These are phyloP conservation scores for Mucor sp. DNA, from an alignment of 371 early-diverging fungal genomes.

Conservation along the genomic window DNA sequence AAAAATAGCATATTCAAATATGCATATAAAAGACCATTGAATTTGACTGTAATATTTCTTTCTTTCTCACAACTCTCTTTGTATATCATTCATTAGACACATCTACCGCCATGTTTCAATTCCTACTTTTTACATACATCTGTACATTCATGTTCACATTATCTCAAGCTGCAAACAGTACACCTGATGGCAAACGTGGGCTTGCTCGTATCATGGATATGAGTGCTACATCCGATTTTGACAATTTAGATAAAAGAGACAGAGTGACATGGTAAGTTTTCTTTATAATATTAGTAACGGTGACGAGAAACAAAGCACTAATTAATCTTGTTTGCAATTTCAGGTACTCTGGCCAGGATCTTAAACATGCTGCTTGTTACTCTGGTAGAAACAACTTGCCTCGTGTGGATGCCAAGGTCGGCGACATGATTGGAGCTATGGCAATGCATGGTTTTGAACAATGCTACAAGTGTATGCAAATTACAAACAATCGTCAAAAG, in stretches of 20 bases:
- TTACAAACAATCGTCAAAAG: constrained; percentile 25
- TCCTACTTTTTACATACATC: background rate
- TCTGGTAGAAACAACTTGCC: constrained; percentile 27
- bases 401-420: constrained; percentile 20
- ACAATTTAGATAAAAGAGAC: constrained; percentile 16
- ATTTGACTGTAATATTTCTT: background rate
- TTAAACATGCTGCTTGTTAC: constrained; percentile 39
- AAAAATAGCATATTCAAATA: background rate
- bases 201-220: constrained; percentile 24
- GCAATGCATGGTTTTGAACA: constrained; percentile 35
- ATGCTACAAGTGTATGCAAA: constrained; percentile 40
- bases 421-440: constrained; percentile 41
- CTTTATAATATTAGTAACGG: background rate
- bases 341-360: constrained; percentile 31
- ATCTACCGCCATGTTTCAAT: background rate
- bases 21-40: background rate
- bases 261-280: constrained; percentile 25
- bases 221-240: background rate
- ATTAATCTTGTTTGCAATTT: background rate
- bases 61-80: background rate
- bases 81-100: background rate
- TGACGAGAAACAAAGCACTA: background rate
- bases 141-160: constrained; percentile 4
- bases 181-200: constrained; percentile 14
- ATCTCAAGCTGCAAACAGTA: constrained; percentile 1